Evolutionary conservation across 2,329 filamentous ascomycete genomes (phyloP).

Genomic region (Aciculosporium take): DNA sequence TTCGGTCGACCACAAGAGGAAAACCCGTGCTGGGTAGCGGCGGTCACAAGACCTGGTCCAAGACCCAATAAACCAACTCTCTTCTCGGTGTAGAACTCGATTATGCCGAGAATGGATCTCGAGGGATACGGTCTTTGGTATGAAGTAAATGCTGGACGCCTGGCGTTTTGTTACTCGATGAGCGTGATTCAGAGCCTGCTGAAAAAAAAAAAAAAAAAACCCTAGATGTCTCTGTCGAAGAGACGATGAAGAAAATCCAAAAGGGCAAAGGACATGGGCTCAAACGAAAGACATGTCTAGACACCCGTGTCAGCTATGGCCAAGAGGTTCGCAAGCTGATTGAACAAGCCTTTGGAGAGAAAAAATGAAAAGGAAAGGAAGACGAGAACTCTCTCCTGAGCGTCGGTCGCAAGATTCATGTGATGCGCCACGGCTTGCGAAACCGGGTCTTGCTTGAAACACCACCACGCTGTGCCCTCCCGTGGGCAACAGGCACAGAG

Average conservation of each 20-base stretch:
- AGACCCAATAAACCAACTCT: neutral
- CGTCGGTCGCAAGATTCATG: no score
- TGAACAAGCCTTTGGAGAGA: neutral
- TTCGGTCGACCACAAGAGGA: neutral
- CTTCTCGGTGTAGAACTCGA: no score
- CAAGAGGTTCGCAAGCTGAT: neutral
- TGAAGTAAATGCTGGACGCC: neutral
- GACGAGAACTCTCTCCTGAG: no score
- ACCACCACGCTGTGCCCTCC: no score
- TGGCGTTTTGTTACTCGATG: neutral
- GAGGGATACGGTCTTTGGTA: no score
- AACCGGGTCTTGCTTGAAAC: no score
- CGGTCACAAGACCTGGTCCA: neutral
- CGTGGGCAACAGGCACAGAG: no score
- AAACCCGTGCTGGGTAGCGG: no score
- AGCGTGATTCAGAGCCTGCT: conserved; percentile 5
- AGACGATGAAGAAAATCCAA: neutral
- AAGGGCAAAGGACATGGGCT: neutral
- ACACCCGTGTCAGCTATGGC: neutral
- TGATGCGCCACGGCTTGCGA: no score
- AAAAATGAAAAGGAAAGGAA: neutral
- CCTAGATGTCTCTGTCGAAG: neutral
- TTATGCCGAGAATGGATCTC: no score
- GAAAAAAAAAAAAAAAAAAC: neutral
- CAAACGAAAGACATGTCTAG: neutral